phyloP scores from a whole-genome alignment of 2,329 filamentous ascomycete genomes.

The Penicillium crustosum region DNA sequence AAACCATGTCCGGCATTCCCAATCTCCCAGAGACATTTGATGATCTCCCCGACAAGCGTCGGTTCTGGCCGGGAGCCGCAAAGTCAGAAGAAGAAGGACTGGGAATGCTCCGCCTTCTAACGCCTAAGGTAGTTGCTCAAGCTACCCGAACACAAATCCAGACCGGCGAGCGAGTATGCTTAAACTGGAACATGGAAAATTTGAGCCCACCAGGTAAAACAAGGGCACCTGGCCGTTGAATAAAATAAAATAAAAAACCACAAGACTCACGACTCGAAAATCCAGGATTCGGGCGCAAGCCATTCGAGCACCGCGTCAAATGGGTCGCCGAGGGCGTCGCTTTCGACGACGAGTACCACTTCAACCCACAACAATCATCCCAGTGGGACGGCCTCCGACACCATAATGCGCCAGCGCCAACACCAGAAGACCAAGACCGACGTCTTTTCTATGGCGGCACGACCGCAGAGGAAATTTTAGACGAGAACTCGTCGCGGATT shows the following conservation, averaged over 20 bases:
- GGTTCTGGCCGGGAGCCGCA: constrained; percentile 50
- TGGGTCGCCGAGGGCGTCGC: constrained; percentile 44
- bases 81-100: constrained; percentile 55
- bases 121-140: constrained; percentile 52
- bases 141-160: constrained; percentile 54
- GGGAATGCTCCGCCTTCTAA: constrained; percentile 55
- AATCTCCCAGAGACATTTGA: constrained; percentile 36
- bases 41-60: constrained; percentile 50
- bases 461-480: constrained; percentile 36
- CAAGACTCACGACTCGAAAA: constrained; percentile 19
- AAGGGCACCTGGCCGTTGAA: background rate
- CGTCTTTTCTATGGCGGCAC: constrained; percentile 41
- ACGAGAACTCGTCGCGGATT: constrained; percentile 34
- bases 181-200: constrained; percentile 60
- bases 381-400: constrained; percentile 57
- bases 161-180: constrained; percentile 53
- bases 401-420: constrained; percentile 48
- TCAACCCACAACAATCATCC: constrained; percentile 56
- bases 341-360: constrained; percentile 53
- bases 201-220: constrained; percentile 46
- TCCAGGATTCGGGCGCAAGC: constrained; percentile 53
- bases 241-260: no score
- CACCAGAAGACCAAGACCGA: constrained; percentile 29
- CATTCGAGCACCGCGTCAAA: constrained; percentile 56
- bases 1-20: constrained; percentile 24